phyloP scores from a whole-genome alignment of 176 grass and related monocot species.

The Phyllostachys edulis region DNA sequence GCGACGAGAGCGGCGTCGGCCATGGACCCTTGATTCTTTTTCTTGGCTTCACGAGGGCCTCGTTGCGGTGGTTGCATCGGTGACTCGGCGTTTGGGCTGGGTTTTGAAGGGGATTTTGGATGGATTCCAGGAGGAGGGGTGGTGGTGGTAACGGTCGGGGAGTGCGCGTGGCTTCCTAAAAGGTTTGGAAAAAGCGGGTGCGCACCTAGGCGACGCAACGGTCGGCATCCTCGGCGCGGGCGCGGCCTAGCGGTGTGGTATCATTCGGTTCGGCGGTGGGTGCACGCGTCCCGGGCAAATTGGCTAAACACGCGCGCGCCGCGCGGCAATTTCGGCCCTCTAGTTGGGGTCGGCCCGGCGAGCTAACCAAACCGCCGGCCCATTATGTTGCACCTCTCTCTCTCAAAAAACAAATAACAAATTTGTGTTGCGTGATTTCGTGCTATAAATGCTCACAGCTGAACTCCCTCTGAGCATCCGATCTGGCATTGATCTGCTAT shows the following conservation, averaged over 20 bases:
- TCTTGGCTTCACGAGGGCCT: neutral
- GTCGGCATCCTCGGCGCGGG: neutral
- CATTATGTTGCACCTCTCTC: neutral
- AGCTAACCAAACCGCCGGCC: neutral
- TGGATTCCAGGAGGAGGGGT: neutral
- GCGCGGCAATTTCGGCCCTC: neutral
- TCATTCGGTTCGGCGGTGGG: too few relatives aligned
- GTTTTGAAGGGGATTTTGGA: neutral
- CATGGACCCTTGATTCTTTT: constrained; percentile 1
- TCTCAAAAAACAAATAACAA: neutral
- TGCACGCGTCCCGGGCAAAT: neutral
- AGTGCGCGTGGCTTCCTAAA: neutral
- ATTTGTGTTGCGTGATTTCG: neutral
- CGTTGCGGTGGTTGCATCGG: neutral
- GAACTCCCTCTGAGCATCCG: too few relatives aligned
- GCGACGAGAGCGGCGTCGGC: constrained; percentile 12
- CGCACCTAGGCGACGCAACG: neutral
- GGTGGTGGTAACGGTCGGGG: constrained; percentile 10
- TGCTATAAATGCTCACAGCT: too few relatives aligned
- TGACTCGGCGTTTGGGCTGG: neutral
- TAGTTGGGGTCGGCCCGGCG: neutral
- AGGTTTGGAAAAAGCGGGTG: neutral
- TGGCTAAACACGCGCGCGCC: neutral
- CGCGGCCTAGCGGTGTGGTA: too few relatives aligned
- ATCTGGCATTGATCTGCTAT: too few relatives aligned